Evolutionary conservation across 139 green algal species (phyloP).

Genomic region (Coelastrella sp.): DNA sequence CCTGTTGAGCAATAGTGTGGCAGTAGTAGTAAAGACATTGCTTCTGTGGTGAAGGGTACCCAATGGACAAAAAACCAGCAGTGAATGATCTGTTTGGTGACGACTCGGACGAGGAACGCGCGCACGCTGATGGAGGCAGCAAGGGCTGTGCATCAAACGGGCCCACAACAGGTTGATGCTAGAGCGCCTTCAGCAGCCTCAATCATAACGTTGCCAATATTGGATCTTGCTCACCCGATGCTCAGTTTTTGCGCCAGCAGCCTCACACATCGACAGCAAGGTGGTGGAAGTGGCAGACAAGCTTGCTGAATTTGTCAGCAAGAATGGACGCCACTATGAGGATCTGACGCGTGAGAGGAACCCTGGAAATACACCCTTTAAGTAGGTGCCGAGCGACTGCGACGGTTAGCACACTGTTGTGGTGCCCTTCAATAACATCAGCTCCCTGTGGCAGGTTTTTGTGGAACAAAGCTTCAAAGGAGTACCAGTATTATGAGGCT

Average conservation of each 20-base stretch:
- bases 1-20: too few species aligned
- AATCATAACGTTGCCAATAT: neutral
- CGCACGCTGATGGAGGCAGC: neutral
- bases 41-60: too few species aligned
- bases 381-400: constrained; percentile 50
- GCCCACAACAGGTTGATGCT: constrained; percentile 20
- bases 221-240: neutral
- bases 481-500: constrained; percentile 65
- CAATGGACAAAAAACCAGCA: constrained; percentile 10
- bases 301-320: constrained; percentile 81
- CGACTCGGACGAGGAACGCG: constrained; percentile 37
- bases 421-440: neutral
- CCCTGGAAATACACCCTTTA: constrained; percentile 70
- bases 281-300: constrained; percentile 63
- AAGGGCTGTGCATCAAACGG: neutral
- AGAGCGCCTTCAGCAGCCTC: neutral
- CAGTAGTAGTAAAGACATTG: too few species aligned
- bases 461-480: constrained; percentile 56
- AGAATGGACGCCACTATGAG: constrained; percentile 78
- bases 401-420: neutral
- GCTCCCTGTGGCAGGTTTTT: constrained; percentile 67
- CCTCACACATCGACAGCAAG: constrained; percentile 44
- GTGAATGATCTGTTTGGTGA: constrained; percentile 46
- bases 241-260: constrained; percentile 26
- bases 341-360: constrained; percentile 76